These are phyloP conservation scores for Calonectria pauciramosa DNA, from an alignment of 2,329 filamentous ascomycete species.

Conservation along the genomic window DNA sequence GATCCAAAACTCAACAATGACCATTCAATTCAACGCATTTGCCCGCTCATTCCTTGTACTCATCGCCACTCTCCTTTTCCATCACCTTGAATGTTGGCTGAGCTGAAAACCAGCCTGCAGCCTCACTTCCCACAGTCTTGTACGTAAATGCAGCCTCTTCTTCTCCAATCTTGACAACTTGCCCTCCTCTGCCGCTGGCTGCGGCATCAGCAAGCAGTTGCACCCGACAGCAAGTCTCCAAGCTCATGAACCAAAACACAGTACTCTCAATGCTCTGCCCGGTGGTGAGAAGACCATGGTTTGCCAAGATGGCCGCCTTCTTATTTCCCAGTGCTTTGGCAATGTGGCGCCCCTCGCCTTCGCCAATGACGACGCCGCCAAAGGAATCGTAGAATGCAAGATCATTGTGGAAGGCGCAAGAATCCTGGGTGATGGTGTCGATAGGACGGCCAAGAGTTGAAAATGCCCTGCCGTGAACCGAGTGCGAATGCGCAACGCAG, in stretches of 20 bases:
- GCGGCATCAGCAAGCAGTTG: constrained; percentile 25
- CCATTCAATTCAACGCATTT: neutral
- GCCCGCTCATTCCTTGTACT: neutral
- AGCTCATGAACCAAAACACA: constrained; percentile 25
- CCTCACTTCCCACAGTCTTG: constrained; percentile 13
- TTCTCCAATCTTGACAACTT: constrained; percentile 12
- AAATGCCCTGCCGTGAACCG: constrained; percentile 21
- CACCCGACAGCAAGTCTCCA: constrained; percentile 27
- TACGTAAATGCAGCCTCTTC: constrained; percentile 19
- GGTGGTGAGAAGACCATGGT: constrained; percentile 24
- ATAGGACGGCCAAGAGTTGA: constrained; percentile 13
- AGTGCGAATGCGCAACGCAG: constrained; percentile 28
- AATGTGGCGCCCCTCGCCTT: constrained; percentile 22
- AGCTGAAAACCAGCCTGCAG: constrained; percentile 25
- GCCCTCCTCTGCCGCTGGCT: constrained; percentile 11
- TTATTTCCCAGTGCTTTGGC: constrained; percentile 13
- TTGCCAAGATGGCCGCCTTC: constrained; percentile 24
- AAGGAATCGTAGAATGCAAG: constrained; percentile 21
- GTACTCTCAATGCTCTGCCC: constrained; percentile 16
- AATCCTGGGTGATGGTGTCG: constrained; percentile 25
- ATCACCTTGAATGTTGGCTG: constrained; percentile 21
- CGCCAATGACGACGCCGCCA: constrained; percentile 11
- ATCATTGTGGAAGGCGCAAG: constrained; percentile 26
- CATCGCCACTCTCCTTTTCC: constrained; percentile 13
- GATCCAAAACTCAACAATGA: neutral